A percentile compares a stretch with the other conserved stretches of the same genome.
These are phyloP conservation scores for Rutstroemia sp. DNA, from an alignment of 2,329 filamentous ascomycete species.

Conservation along the genomic window DNA sequence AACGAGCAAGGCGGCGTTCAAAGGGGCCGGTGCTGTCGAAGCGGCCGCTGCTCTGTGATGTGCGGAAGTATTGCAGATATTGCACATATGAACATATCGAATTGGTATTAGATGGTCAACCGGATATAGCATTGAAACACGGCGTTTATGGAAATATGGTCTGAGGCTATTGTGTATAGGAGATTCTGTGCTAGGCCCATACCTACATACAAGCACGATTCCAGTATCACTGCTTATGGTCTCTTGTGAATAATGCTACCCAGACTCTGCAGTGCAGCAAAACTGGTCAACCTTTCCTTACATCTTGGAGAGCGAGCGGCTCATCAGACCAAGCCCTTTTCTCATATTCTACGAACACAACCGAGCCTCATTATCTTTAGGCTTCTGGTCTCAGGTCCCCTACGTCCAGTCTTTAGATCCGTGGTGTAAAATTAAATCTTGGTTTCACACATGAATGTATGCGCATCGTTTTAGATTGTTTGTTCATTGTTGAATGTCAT, in stretches of 20 bases:
- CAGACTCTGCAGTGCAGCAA: too few relatives aligned
- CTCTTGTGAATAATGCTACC: too few relatives aligned
- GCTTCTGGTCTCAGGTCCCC: too few relatives aligned
- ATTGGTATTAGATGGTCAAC: neutral
- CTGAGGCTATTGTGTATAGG: neutral
- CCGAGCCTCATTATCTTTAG: too few relatives aligned
- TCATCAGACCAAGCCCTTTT: too few relatives aligned
- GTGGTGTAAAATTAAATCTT: too few relatives aligned
- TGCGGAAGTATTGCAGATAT: neutral
- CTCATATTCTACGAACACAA: too few relatives aligned
- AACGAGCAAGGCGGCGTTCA: conserved; percentile 57
- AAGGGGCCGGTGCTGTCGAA: conserved; percentile 54
- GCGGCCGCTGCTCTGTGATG: conserved; percentile 38
- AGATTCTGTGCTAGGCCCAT: neutral
- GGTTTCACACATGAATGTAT: neutral
- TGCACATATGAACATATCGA: neutral
- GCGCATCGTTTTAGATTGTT: too few relatives aligned
- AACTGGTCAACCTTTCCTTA: too few relatives aligned
- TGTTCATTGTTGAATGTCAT: neutral
- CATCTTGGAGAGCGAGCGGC: too few relatives aligned
- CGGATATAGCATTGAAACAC: neutral
- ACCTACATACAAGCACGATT: neutral
- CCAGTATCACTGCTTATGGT: neutral
- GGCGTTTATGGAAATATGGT: conserved; percentile 5
- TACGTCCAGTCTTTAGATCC: too few relatives aligned